Base-by-base conservation (phyloP, 805 yeast genomes). In the Ogataea paraovalis region DNA sequence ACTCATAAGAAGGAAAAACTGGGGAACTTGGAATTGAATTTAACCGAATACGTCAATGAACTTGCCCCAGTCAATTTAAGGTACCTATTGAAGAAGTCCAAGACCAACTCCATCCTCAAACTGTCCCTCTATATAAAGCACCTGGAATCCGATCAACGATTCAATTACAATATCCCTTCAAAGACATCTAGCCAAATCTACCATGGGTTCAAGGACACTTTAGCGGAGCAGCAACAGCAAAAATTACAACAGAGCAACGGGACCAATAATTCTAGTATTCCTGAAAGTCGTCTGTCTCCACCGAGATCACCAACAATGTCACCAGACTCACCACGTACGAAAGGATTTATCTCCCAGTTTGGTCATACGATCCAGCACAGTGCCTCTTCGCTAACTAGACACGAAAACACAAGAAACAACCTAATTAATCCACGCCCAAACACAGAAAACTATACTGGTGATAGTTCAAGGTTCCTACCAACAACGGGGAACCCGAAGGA, bases 101-200 rank as follows among this genome's bases (percentile, higher is more conserved):
- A 88, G 54, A 80, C 92, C 18, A 92, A 92, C 63, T 83, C 95
- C 2, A 85, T 88, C n/a, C 65, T 85, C 36, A 82, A 76, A 50
- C 51, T 88, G 38, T 74, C 83, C 1, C 68, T 87, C n/a, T 53
- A 45, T 18, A 37, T 66, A 19, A 50, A 48, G 19, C 58, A 51
- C 44, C 44, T 48, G 2, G 52, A 51, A 19, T 39, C 52, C 20
- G 45, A 53, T 4, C 56, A 55, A 36, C 38, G 34, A 10, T 43
- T 43, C 32, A 21, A 23, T 38, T 60, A 55, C 43, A 52, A 50
- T 21, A 51, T 59, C 8, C 64, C 66, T 2, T 43, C 46, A 18
- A 46, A 53, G 44, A 37, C 51, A 14, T 48, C 54, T 14, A 42
- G 42, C 16, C 62, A 59, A 25, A 52, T 57, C 6, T 62, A 56